These are phyloP conservation scores for Macadamia integrifolia DNA, from an alignment of 164 flowering plant genomes.

Conservation along the genomic window DNA sequence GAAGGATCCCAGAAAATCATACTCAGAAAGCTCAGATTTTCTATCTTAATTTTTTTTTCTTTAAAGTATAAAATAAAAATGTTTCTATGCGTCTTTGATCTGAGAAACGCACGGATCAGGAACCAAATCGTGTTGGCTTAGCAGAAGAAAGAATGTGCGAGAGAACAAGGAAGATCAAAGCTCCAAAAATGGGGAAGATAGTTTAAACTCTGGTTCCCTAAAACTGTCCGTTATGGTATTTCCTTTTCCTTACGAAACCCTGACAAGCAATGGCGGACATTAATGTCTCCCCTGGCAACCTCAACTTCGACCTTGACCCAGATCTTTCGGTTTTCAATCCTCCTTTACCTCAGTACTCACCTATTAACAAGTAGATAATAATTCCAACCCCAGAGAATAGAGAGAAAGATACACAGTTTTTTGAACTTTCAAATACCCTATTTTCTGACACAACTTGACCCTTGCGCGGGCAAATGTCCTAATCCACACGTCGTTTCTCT, in stretches of 20 bases:
- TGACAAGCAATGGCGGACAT: constrained; percentile 4
- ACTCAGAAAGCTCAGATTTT: not conserved
- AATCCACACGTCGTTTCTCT: no score
- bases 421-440: no score
- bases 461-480: no score
- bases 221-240: not conserved
- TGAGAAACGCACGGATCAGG: not conserved
- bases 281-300: constrained; percentile 2
- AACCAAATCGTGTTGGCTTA: no score
- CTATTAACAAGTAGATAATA: no score
- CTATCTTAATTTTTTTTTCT: not conserved
- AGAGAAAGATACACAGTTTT: no score
- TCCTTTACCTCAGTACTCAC: no score
- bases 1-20: constrained; percentile 19
- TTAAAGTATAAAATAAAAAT: not conserved
- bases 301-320: no score
- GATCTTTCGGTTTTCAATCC: no score
- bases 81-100: not conserved
- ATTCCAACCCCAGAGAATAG: no score
- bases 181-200: no score
- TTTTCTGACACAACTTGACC: no score
- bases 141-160: not conserved
- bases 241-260: not conserved
- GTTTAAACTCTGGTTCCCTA: not conserved
- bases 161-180: not conserved